These are phyloP conservation scores for Rhizophagus clarus DNA, from an alignment of 192 early-diverging fungal genomes.

Conservation along the genomic window DNA sequence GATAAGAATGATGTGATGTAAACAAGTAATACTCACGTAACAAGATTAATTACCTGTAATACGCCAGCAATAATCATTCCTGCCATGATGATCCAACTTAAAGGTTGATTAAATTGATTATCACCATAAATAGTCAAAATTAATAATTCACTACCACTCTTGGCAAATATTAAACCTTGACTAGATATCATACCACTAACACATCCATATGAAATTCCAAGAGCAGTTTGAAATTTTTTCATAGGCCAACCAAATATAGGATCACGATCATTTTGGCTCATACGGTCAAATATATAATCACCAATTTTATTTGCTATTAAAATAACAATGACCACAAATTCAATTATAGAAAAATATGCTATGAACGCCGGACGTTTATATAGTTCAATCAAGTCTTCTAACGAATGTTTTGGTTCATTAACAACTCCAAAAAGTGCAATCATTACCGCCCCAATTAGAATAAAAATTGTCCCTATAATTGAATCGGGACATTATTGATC, in stretches of 20 bases:
- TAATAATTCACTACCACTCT: slow-evolving; percentile 75
- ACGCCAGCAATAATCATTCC: slow-evolving; percentile 56
- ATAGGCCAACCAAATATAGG: slow-evolving; percentile 31
- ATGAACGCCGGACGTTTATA: slow-evolving; percentile 70
- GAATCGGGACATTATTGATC: neutral
- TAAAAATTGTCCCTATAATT: slow-evolving; percentile 63
- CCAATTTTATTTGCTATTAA: slow-evolving; percentile 50
- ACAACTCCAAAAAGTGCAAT: slow-evolving; percentile 79
- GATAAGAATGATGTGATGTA: neutral
- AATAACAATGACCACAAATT: slow-evolving; percentile 50
- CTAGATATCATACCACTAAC: slow-evolving; percentile 72
- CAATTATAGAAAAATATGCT: slow-evolving; percentile 61
- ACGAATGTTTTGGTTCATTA: slow-evolving; percentile 67
- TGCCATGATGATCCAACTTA: slow-evolving; percentile 67
- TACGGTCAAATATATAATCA: slow-evolving; percentile 37
- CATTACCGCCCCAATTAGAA: slow-evolving; percentile 63
- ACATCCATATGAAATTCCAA: slow-evolving; percentile 67
- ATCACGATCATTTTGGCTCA: slow-evolving; percentile 19
- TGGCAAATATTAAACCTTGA: slow-evolving; percentile 76
- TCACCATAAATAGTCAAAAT: slow-evolving; percentile 56
- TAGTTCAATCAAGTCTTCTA: slow-evolving; percentile 65
- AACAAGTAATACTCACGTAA: neutral
- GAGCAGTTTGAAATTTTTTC: slow-evolving; percentile 42
- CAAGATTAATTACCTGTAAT: slow-evolving; percentile 50
- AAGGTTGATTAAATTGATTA: slow-evolving; percentile 69